Conservation (phyloP, 345 rosid genomes). For the Leavenworthia alabamica region DNA sequence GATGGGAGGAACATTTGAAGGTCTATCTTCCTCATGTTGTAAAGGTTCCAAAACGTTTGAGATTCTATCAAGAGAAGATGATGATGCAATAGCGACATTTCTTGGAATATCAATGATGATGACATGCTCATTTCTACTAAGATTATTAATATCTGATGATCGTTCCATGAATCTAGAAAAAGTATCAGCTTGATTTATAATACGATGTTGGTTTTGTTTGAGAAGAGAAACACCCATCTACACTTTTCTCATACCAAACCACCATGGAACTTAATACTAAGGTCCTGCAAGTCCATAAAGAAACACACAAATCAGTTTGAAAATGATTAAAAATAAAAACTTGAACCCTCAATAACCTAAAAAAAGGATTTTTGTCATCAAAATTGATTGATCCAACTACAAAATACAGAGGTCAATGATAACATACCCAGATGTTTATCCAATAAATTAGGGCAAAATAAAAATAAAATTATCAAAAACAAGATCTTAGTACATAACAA, state of each 20-base stretch:
- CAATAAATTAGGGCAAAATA: not conserved
- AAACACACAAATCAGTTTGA: not conserved
- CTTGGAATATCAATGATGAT: constrained; percentile 59
- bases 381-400: not conserved
- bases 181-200: constrained; percentile 36
- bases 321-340: constrained; percentile 14
- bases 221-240: constrained; percentile 74
- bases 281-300: constrained; percentile 11
- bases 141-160: constrained; percentile 36
- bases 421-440: not conserved
- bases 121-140: constrained; percentile 47
- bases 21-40: constrained; percentile 49
- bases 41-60: constrained; percentile 45
- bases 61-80: constrained; percentile 52
- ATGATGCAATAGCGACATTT: constrained; percentile 28
- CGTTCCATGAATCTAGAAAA: constrained; percentile 73
- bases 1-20: constrained; percentile 34
- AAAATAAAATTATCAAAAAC: not conserved
- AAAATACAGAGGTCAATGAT: not conserved
- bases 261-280: constrained; percentile 11
- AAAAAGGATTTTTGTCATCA: not conserved
- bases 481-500: constrained; percentile 2
- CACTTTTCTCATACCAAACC: constrained; percentile 1
- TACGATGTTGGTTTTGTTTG: constrained; percentile 37
- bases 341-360: constrained; percentile 8